Percentiles rank a stretch among this genome's conserved stretches.
Conservation (phyloP, 2,329 filamentous ascomycete genomes). For the Huntiella moniliformis region DNA sequence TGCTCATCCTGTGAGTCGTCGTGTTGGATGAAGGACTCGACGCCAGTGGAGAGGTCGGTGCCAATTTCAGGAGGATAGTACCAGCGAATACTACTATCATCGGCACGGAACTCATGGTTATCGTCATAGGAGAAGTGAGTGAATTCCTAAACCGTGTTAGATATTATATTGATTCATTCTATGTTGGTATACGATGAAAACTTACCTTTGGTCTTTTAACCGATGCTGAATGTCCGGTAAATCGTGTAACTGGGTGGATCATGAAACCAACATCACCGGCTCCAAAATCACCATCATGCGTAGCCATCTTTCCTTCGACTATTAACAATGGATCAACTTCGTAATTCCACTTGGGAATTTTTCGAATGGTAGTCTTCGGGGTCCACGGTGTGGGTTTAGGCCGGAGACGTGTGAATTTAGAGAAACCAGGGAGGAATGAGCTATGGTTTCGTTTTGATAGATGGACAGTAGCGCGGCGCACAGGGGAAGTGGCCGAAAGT, state of each 20-base stretch:
- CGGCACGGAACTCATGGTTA: conserved; percentile 55
- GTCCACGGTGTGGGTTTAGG: too few relatives aligned
- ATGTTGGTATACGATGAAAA: conserved; percentile 10
- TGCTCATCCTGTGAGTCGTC: conserved; percentile 76
- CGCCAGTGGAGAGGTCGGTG: conserved; percentile 60
- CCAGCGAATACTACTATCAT: conserved; percentile 65
- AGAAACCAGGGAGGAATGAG: too few relatives aligned
- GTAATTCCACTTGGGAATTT: too few relatives aligned
- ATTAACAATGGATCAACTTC: too few relatives aligned
- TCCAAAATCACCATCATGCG: too few relatives aligned
- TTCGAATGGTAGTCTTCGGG: too few relatives aligned
- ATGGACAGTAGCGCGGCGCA: too few relatives aligned
- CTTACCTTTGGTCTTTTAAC: conserved; percentile 56
- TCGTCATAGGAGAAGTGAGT: conserved; percentile 87
- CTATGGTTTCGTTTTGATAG: too few relatives aligned
- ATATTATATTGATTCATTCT: not conserved
- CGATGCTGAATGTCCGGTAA: conserved; percentile 46
- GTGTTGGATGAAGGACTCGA: conserved; percentile 63
- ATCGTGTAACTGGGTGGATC: conserved; percentile 51
- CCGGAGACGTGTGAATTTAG: too few relatives aligned
- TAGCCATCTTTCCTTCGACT: too few relatives aligned
- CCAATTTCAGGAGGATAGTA: conserved; percentile 64
- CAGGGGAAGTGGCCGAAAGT: too few relatives aligned
- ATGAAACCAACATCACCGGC: conserved; percentile 26
- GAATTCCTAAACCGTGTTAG: conserved; percentile 47